Evolutionary conservation across 1,284 basidiomycete species (phyloP).

Genomic region (Ceratobasidium sp.): DNA sequence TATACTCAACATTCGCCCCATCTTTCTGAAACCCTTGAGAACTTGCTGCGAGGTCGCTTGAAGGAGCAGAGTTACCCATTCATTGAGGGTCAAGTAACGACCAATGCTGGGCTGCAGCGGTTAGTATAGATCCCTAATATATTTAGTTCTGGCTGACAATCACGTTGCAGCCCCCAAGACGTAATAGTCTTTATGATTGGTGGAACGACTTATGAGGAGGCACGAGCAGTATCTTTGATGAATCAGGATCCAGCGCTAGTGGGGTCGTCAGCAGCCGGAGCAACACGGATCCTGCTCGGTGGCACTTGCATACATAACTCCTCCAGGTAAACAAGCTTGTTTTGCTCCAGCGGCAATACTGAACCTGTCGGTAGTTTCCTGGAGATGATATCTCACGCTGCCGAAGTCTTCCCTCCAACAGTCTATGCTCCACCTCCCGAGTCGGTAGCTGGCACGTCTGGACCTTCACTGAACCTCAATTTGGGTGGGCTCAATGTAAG

Average conservation of each 20-base stretch:
- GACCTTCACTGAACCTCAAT: constrained; percentile 84
- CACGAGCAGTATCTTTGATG: constrained; percentile 80
- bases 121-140: constrained; percentile 49
- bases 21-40: constrained; percentile 90
- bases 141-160: constrained; percentile 28
- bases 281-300: constrained; percentile 81
- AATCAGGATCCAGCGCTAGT: constrained; percentile 76
- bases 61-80: constrained; percentile 93
- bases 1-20: constrained; percentile 98
- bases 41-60: constrained; percentile 86
- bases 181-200: constrained; percentile 95
- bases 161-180: constrained; percentile 80
- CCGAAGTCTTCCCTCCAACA: constrained; percentile 67
- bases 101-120: constrained; percentile 76
- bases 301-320: constrained; percentile 95
- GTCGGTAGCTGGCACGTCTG: constrained; percentile 58
- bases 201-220: constrained; percentile 94
- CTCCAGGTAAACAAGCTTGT: constrained; percentile 68
- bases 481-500: constrained; percentile 91
- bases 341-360: not conserved
- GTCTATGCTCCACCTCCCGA: constrained; percentile 66
- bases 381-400: constrained; percentile 73
- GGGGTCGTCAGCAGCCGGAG: constrained; percentile 52
- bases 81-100: constrained; percentile 54
- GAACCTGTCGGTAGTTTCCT: constrained; percentile 64